These are phyloP conservation scores for Gypsophila paniculata DNA, from an alignment of 179 eudicot genomes.

Conservation along the genomic window DNA sequence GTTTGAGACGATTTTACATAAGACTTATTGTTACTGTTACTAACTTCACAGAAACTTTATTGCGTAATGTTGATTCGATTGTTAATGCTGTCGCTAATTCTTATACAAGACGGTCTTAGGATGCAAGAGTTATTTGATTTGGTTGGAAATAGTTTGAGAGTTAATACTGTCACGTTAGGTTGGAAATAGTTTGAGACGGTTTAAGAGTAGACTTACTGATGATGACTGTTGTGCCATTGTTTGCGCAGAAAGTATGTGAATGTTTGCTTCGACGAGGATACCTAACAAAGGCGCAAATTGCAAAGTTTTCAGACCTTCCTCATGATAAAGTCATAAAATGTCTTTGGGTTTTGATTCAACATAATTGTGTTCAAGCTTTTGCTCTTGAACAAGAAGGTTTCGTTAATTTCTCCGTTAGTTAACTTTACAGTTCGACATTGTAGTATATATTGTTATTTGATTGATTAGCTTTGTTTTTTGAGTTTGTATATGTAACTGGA, in stretches of 20 bases:
- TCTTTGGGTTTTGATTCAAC: constrained; percentile 56
- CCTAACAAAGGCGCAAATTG: constrained; percentile 36
- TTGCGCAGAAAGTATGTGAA: constrained; percentile 73
- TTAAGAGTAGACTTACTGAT: too few relatives aligned
- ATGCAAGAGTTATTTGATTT: too few relatives aligned
- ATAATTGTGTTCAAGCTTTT: constrained; percentile 88
- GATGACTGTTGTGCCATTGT: background rate
- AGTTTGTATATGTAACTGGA: background rate
- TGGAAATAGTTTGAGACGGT: too few relatives aligned
- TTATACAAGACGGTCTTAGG: too few relatives aligned
- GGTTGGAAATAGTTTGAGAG: too few relatives aligned
- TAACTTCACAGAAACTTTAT: too few relatives aligned
- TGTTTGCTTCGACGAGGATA: constrained; percentile 76
- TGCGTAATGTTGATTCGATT: too few relatives aligned
- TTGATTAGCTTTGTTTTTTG: background rate
- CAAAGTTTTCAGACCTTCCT: constrained; percentile 23
- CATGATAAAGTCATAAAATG: constrained; percentile 24
- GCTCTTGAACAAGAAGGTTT: constrained; percentile 62
- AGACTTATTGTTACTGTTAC: too few relatives aligned
- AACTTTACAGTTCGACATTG: background rate
- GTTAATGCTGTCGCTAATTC: too few relatives aligned
- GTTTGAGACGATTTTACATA: too few relatives aligned
- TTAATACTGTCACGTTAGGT: too few relatives aligned
- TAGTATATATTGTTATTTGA: background rate
- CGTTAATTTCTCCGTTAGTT: background rate